These are phyloP conservation scores for Silene coronaria DNA, from an alignment of 179 eudicot genomes.

Conservation along the genomic window DNA sequence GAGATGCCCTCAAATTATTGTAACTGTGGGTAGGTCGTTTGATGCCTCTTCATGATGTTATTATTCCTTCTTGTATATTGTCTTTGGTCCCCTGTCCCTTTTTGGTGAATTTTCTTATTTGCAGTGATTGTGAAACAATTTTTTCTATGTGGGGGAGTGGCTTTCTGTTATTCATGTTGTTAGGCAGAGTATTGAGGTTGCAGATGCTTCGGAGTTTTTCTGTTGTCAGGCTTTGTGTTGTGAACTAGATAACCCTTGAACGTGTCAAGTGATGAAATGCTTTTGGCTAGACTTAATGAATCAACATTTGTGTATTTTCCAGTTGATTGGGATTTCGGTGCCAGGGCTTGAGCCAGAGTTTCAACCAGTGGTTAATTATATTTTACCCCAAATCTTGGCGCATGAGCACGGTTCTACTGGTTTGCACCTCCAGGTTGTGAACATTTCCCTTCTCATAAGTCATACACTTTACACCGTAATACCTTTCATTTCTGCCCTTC, in stretches of 20 bases:
- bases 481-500: conserved; percentile 19
- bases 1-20: not conserved
- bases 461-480: not conserved
- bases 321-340: conserved; percentile 72
- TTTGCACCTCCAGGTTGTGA: conserved; percentile 68
- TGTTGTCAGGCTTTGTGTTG: conserved; percentile 11
- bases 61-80: not conserved
- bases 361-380: conserved; percentile 61
- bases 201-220: conserved; percentile 12
- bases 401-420: conserved; percentile 63
- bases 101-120: not conserved
- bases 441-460: conserved; percentile 12
- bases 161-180: conserved; percentile 9
- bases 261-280: conserved; percentile 9
- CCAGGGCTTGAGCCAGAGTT: conserved; percentile 74
- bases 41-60: not conserved
- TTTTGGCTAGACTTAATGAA: conserved; percentile 19
- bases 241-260: not conserved
- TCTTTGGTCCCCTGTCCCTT: not conserved
- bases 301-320: conserved; percentile 28
- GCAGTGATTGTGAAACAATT: not conserved
- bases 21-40: not conserved
- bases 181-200: conserved; percentile 3
- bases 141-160: not conserved
- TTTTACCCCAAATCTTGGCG: conserved; percentile 59